Base-by-base conservation (phyloP, 495 filamentous ascomycete species). In the Astrothelium subdiscretum region DNA sequence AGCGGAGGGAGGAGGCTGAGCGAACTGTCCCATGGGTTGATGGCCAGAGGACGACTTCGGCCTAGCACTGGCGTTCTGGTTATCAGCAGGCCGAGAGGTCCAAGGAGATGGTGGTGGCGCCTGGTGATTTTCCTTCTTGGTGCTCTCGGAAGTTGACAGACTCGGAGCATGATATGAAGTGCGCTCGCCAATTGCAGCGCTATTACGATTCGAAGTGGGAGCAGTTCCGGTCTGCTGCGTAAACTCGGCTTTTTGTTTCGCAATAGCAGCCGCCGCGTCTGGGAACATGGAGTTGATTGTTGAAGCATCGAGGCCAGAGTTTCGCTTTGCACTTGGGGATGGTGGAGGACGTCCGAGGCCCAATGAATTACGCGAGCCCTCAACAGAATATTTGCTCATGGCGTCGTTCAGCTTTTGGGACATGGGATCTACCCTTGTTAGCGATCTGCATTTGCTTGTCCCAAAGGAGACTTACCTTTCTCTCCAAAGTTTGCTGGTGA, bases 221-320 rank as follows among this genome's bases (percentile, higher is more conserved):
- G 87, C 87, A 62, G 91, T 89, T 57, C 94, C 92, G 31, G 91
- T 95, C 73, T 94, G 88, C 72, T 96, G 90, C 12, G 90, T 92
- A 71, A 95, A 97, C 75, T 96, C 91, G 58, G 91, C 92, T 78
- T 96, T 96, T 76, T 98, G 92, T 58, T 91, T 94, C 31, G 91
- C 91, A 74, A 98, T 97, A 15, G 95, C 95, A 15, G 92, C 95
- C 2, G 94, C 95, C 26, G 94, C 94, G 78, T 97, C 94, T 4
- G 94, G 94, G 72, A 98, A 98, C 94, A 98, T 97, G 66, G 90
- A 90, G 76, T 96, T 92, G 72, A 97, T 95, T n/a, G 89, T 91
- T 35, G 84, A 86, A n/a, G 90, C 78, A 70, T 97, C 94, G 42
- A 97, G 83, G 18, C 85, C 91, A 31, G 94, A 97, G 72, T 94